phyloP scores from a whole-genome alignment of 371 early-diverging fungal genomes.

The Lichtheimia corymbifera region DNA sequence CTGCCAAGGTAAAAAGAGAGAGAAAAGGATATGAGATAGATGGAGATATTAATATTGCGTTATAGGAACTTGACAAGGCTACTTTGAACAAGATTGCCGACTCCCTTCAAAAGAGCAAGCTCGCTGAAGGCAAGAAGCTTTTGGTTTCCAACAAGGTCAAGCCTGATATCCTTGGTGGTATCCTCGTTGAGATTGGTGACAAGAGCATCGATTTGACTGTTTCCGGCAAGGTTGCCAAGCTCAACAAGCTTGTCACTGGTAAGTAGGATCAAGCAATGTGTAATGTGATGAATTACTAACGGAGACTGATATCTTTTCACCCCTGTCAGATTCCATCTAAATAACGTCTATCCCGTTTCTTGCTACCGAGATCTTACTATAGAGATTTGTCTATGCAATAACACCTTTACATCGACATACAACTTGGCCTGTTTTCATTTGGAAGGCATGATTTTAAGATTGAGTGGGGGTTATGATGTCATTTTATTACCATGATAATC shows the following conservation, averaged over 20 bases:
- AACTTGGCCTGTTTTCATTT: no score
- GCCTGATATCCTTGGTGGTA: conserved; percentile 92
- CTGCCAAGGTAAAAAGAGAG: conserved; percentile 67
- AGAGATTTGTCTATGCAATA: no score
- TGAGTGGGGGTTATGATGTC: no score
- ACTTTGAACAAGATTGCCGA: conserved; percentile 53
- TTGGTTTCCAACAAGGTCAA: conserved; percentile 90
- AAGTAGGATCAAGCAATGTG: conserved; percentile 12
- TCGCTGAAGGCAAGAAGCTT: conserved; percentile 60
- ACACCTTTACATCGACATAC: no score
- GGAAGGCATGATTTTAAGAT: no score
- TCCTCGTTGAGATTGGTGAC: conserved; percentile 95
- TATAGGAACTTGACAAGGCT: conserved; percentile 51
- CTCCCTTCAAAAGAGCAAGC: conserved; percentile 48
- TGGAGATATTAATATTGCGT: background rate
- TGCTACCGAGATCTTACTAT: no score
- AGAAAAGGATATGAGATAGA: background rate
- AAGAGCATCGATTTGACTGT: conserved; percentile 97
- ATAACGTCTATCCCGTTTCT: background rate
- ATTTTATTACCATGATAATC: no score
- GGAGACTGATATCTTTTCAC: no score
- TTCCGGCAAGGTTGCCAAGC: conserved; percentile 90
- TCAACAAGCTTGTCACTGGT: conserved; percentile 84
- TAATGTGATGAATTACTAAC: no score
- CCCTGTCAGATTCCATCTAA: background rate